Base-by-base conservation (phyloP, 2,329 filamentous ascomycete genomes). In the Trichoderma arundinaceum region DNA sequence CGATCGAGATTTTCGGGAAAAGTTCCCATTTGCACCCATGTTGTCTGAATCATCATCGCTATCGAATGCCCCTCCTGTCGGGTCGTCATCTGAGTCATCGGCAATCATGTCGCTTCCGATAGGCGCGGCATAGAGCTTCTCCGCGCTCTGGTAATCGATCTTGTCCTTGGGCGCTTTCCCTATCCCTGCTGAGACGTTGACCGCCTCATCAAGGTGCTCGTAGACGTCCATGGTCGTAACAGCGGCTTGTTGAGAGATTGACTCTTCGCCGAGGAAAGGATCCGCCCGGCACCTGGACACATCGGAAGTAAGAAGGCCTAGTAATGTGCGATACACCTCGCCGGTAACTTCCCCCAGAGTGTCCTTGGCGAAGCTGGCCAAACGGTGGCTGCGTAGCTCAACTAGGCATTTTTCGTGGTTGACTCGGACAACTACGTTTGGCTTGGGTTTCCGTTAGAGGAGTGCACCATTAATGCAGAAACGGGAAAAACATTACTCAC, bases 381-480 rank as follows among this genome's bases (percentile, higher is more conserved):
- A 87, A 19, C 88, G 87, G 69, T 89, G 85, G 72, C 92, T 97
- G 65, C 94, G 91, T 68, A 97, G 82, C 57, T 91, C 88, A 9
- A 97, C 91, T 7, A 90, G 82, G 66, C 92, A 92, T 76, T 94
- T 96, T 64, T 94, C 90, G 72, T 92, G 90, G 74, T 97, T 97
- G 63, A 97, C 82, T 33, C 90, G 87, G 56, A 98, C 82, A 41
- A 94, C 84, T 69, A 93, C 82, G 66, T 90, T 86, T 57, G 87
- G 85, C 89, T 96, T 74, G 48, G 49, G 33, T 59, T 19, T 17
- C 71, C 77, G 71, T 79, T 74, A 69, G 54, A 67, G 15, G n/a
- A 2, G 48, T 28, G 8, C n/a, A 15, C 28, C 13, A 32, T 12
- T 5, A 53, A 13, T 15, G 15, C 4, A 13, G n/a, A 2, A 52